Percentiles rank a stretch among this genome's conserved stretches.
Conservation (phyloP, 306 rosid species). For the Elaeagnus macrophylla region DNA sequence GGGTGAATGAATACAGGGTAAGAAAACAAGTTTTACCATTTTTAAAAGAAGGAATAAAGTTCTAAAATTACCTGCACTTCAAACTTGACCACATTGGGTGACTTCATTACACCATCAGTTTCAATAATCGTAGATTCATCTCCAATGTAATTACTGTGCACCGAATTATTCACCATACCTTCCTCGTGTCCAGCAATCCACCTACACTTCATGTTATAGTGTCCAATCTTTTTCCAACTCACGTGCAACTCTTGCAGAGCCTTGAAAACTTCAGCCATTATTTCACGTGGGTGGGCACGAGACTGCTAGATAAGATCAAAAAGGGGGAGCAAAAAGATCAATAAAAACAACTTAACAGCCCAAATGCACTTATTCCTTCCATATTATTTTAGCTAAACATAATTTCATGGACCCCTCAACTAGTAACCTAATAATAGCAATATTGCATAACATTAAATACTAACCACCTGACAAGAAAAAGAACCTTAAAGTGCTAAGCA, state of each 20-base stretch:
- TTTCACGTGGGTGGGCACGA: slow-evolving; percentile 85
- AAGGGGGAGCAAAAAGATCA: slow-evolving; percentile 9
- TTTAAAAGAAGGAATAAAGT: not conserved
- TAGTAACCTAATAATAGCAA: no score
- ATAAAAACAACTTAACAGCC: slow-evolving; percentile 8
- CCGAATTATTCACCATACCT: slow-evolving; percentile 53
- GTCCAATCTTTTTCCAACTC: slow-evolving; percentile 93
- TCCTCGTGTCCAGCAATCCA: slow-evolving; percentile 58
- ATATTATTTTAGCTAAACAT: not conserved
- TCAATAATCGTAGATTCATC: slow-evolving; percentile 52
- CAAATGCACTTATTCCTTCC: not conserved
- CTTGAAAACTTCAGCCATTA: slow-evolving; percentile 90
- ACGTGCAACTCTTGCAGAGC: slow-evolving; percentile 84
- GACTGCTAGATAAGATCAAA: slow-evolving; percentile 42
- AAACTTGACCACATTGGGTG: slow-evolving; percentile 72
- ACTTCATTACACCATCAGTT: slow-evolving; percentile 37
- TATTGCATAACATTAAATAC: no score
- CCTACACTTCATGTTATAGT: slow-evolving; percentile 93
- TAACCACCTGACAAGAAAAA: not conserved
- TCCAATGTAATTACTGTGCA: slow-evolving; percentile 42
- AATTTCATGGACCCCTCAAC: slow-evolving; percentile 7
- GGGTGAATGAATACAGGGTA: no score
- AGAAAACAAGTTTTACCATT: not conserved
- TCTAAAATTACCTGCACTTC: slow-evolving; percentile 94
- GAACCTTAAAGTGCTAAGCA: slow-evolving; percentile 9